Percentiles rank a stretch among this genome's conserved stretches.
Conservation (phyloP, 75 land plant genomes). For the Picea sitchensis region DNA sequence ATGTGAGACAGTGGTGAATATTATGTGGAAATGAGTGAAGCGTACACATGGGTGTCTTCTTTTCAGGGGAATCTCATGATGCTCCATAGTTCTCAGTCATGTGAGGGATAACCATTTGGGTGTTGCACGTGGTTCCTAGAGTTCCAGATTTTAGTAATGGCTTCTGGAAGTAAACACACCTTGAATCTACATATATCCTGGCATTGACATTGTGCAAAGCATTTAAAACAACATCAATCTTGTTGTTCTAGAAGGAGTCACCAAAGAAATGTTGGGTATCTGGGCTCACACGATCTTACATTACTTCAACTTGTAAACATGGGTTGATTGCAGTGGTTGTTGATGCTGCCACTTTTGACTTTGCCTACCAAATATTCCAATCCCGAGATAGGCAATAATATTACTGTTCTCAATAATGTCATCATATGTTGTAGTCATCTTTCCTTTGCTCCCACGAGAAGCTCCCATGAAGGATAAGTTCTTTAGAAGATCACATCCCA, state of each 20-base stretch:
- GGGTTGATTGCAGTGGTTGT: constrained; percentile 33
- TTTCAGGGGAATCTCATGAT: constrained; percentile 88
- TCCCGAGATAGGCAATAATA: constrained; percentile 27
- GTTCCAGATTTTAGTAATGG: constrained; percentile 83
- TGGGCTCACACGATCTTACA: constrained; percentile 30
- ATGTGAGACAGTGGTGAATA: constrained; percentile 80
- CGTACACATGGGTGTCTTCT: constrained; percentile 94
- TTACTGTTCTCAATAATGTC: constrained; percentile 24
- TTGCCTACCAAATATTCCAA: constrained; percentile 42
- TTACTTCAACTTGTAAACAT: constrained; percentile 15
- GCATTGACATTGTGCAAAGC: constrained; percentile 85
- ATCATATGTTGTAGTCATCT: constrained; percentile 17
- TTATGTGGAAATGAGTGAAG: constrained; percentile 90
- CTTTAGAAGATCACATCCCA: constrained; percentile 30
- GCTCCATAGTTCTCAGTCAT: constrained; percentile 92
- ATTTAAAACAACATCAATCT: constrained; percentile 61
- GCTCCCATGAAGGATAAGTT: constrained; percentile 29
- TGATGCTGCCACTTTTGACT: constrained; percentile 32
- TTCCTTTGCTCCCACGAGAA: constrained; percentile 16
- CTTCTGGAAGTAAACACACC: constrained; percentile 85
- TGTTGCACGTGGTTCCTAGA: constrained; percentile 80
- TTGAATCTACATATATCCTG: constrained; percentile 72
- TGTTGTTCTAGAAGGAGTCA: background rate
- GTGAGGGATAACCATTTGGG: constrained; percentile 92
- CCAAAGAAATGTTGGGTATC: constrained; percentile 37